Percentiles rank a stretch among this genome's conserved stretches.
These are phyloP conservation scores for Suhomyces atakaporum DNA, from an alignment of 1,139 yeast species.

Conservation along the genomic window DNA sequence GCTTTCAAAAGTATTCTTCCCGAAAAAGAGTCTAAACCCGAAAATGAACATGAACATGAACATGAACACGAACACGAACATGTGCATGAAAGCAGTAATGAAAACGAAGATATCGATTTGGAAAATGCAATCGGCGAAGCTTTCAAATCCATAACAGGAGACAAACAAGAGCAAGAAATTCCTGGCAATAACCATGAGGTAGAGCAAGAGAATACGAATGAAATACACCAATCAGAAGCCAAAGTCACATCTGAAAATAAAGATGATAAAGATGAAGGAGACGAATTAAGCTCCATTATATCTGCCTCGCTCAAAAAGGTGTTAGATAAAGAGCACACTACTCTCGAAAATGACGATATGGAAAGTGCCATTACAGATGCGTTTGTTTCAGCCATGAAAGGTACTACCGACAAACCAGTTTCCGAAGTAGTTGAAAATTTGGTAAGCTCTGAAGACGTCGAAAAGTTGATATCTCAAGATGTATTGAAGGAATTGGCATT, in stretches of 20 bases:
- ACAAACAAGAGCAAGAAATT: neutral
- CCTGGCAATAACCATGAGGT: neutral
- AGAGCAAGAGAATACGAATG: too few relatives aligned
- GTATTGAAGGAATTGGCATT: conserved; percentile 35
- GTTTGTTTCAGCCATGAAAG: conserved; percentile 30
- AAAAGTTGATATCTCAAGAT: conserved; percentile 22
- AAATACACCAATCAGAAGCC: too few relatives aligned
- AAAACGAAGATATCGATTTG: conserved; percentile 23
- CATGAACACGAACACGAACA: too few relatives aligned
- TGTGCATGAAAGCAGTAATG: conserved; percentile 5
- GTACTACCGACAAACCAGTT: too few relatives aligned
- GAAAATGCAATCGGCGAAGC: conserved; percentile 30
- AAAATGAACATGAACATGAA: conserved; percentile 18
- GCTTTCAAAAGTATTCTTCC: conserved; percentile 24
- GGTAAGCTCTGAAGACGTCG: conserved; percentile 16
- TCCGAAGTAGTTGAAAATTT: conserved; percentile 27
- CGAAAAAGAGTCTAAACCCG: conserved; percentile 1
- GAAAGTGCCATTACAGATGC: conserved; percentile 39
- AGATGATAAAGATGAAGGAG: conserved; percentile 14
- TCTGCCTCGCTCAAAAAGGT: conserved; percentile 21
- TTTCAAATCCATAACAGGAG: conserved; percentile 12
- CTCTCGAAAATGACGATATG: conserved; percentile 18
- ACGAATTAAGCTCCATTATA: conserved; percentile 20
- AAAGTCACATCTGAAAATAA: too few relatives aligned
- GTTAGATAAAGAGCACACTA: conserved; percentile 8